Conservation (phyloP, 345 rosid species). For the Pistacia atlantica region DNA sequence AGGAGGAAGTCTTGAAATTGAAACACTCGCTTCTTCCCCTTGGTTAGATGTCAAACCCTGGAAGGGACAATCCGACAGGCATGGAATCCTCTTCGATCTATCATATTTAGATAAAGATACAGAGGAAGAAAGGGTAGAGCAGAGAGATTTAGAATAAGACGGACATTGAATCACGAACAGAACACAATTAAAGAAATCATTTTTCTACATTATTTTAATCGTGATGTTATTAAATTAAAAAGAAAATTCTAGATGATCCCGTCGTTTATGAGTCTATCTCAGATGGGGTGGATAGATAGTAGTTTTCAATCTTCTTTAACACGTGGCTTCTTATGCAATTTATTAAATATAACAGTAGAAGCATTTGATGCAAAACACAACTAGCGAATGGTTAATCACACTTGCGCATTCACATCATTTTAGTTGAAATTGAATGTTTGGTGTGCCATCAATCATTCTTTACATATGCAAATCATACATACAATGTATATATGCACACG, state of each 20-base stretch:
- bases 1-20: neutral
- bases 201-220: neutral
- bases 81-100: neutral
- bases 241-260: neutral
- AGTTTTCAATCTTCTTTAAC: neutral
- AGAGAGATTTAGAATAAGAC: neutral
- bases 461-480: too few relatives aligned
- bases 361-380: too few relatives aligned
- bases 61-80: conserved; percentile 11
- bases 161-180: neutral
- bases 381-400: too few relatives aligned
- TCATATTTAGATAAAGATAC: too few relatives aligned
- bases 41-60: neutral
- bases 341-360: too few relatives aligned
- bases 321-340: neutral
- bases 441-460: neutral
- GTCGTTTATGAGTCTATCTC: neutral
- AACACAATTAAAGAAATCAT: neutral
- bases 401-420: neutral
- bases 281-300: neutral
- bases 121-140: too few relatives aligned
- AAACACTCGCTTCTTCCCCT: neutral
- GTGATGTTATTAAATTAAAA: neutral
- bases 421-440: neutral
- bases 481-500: too few relatives aligned